Conservation (phyloP, 2,329 filamentous ascomycete genomes). For the Ramularia endophylla region DNA sequence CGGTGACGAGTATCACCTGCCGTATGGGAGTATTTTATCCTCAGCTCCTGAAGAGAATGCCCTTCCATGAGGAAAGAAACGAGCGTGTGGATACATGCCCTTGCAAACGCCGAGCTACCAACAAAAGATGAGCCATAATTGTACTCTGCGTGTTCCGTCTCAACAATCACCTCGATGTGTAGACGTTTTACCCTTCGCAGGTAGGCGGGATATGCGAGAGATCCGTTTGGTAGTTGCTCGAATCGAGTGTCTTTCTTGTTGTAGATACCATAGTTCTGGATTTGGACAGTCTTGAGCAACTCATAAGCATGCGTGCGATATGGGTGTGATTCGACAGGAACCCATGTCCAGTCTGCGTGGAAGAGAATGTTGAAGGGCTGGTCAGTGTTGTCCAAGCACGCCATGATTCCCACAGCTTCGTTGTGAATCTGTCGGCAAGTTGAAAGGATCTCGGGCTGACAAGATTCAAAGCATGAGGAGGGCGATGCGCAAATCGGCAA, state of each 20-base stretch:
- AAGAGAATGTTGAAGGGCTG: constrained; percentile 1
- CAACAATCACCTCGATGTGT: background rate
- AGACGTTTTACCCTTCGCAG: background rate
- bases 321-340: background rate
- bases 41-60: constrained; percentile 1
- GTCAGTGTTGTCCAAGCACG: constrained; percentile 1
- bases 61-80: background rate
- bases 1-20: too few species aligned
- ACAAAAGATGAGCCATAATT: background rate
- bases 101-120: background rate
- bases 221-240: background rate
- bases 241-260: background rate
- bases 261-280: constrained; percentile 1
- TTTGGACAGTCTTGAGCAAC: constrained; percentile 1
- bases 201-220: background rate
- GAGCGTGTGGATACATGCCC: background rate
- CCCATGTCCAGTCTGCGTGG: background rate
- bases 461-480: background rate
- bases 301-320: background rate
- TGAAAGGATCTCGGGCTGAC: background rate
- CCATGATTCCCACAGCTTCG: background rate
- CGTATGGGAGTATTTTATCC: background rate
- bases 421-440: background rate
- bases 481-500: background rate
- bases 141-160: background rate